These are phyloP conservation scores for Fistulinella prunicolor DNA, from an alignment of 768 basidiomycete species.

Conservation along the genomic window DNA sequence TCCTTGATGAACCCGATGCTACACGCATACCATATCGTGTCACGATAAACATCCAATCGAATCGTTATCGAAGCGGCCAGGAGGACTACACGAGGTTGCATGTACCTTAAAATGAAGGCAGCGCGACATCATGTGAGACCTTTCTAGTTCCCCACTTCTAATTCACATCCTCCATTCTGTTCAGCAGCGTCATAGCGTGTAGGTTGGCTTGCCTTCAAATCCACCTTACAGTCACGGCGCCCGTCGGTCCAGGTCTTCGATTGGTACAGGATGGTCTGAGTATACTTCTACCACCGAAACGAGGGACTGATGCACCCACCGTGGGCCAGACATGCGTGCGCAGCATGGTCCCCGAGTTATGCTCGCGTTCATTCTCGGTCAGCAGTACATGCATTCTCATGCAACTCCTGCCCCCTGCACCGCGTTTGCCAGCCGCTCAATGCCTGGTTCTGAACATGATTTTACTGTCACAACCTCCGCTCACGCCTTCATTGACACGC, in stretches of 20 bases:
- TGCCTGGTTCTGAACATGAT: constrained; percentile 3
- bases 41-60: background rate
- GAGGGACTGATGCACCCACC: no score
- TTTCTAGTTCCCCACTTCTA: constrained; percentile 8
- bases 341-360: constrained; percentile 13
- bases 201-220: background rate
- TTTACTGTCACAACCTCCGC: constrained; percentile 4
- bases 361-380: constrained; percentile 13
- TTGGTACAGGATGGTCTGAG: no score
- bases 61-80: constrained; percentile 12
- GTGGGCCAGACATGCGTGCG: constrained; percentile 5
- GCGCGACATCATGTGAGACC: constrained; percentile 11
- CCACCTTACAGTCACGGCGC: background rate
- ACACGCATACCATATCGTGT: no score
- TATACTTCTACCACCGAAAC: no score
- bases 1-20: no score
- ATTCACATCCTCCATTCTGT: constrained; percentile 7
- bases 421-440: constrained; percentile 16
- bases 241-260: background rate
- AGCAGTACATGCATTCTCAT: constrained; percentile 12
- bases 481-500: constrained; percentile 11
- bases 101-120: constrained; percentile 6
- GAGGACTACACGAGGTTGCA: constrained; percentile 24
- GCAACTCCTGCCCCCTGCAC: constrained; percentile 18
- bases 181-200: background rate